Base-by-base conservation (phyloP, 2,329 filamentous ascomycete genomes). In the Hypoxylon sp. region DNA sequence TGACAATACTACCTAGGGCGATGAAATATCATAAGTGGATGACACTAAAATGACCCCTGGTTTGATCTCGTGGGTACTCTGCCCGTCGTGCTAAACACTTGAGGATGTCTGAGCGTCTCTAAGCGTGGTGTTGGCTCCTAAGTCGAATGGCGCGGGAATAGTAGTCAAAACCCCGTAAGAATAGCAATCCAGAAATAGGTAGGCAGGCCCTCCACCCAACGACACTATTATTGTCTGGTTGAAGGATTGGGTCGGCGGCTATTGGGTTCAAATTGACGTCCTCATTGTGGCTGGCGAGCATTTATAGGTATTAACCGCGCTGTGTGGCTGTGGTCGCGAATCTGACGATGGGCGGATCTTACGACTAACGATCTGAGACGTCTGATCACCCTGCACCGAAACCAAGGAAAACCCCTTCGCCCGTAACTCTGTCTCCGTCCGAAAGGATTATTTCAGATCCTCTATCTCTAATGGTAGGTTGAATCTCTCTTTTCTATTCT, bases 321-420 rank as follows among this genome's bases (percentile, higher is more conserved):
- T 53, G 27, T 35, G 58, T 61, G 58, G 58, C 58, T 61, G 35
- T 61, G 27, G 55, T 49, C 22, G 54, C 55, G 48, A 33, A 63
- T 63, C 64, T 63, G 48, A 58, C 40, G 44, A 59, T 61, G 40
- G 40, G 22, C 55, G 37, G 58, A 51, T 58, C 50, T 64, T 59
- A 54, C 62, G 62, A 50, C 62, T 46, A 49, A 55, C 17, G 51
- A 65, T 40, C 66, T 65, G 66, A 65, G 57, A 65, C 66, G 66
- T 69, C 55, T 65, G 66, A 69, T 63, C 51, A 54, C 66, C 61
- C 61, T 57, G 51, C 35, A 60, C 63, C 58, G 62, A 66, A 61
- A 66, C 54, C 42, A 31, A 31, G 30, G 57, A 33, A 49, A 14
- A 49, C 27, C 66, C 66, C 60, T 46, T 42, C 37, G 20, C 35